Percentiles rank a stretch among this genome's conserved stretches.
phyloP scores from a whole-genome alignment of 2,329 filamentous ascomycete species.

The Fusarium lateritium region DNA sequence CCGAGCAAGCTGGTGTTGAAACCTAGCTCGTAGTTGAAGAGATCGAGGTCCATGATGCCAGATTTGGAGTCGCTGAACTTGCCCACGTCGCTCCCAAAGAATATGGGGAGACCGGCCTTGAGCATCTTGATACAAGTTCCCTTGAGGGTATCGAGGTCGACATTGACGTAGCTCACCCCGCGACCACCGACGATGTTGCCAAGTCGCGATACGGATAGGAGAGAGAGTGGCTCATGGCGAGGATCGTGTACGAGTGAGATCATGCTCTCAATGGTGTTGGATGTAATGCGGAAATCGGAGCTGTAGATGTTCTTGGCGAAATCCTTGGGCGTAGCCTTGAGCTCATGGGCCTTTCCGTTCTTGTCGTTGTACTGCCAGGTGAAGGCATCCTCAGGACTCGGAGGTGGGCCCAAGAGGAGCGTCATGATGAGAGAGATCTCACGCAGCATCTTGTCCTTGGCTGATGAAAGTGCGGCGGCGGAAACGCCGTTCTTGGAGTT shows the following conservation, averaged over 20 bases:
- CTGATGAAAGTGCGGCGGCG: constrained; percentile 59
- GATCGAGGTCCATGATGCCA: constrained; percentile 84
- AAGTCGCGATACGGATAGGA: constrained; percentile 82
- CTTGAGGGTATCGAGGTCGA: constrained; percentile 81
- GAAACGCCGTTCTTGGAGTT: constrained; percentile 50
- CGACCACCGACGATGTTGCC: constrained; percentile 86
- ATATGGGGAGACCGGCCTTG: constrained; percentile 82
- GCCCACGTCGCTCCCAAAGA: constrained; percentile 91
- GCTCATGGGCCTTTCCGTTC: constrained; percentile 72
- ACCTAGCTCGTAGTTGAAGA: constrained; percentile 87
- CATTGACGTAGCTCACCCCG: constrained; percentile 86
- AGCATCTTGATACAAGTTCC: constrained; percentile 82
- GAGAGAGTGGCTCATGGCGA: constrained; percentile 78
- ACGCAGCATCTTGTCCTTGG: constrained; percentile 82
- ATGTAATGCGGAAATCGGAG: constrained; percentile 70
- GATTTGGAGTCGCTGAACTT: constrained; percentile 78
- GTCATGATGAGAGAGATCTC: constrained; percentile 88
- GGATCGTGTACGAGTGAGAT: constrained; percentile 91
- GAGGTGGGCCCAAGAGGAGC: constrained; percentile 84
- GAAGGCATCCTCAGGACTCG: constrained; percentile 77
- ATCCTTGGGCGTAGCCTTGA: constrained; percentile 76
- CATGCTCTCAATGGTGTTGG: constrained; percentile 75
- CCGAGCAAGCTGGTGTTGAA: constrained; percentile 82
- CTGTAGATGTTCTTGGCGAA: constrained; percentile 80
- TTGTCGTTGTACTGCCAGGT: constrained; percentile 85